Percentiles rank a stretch among this genome's conserved stretches.
phyloP scores from a whole-genome alignment of 129 eudicot species.

The Pseudognaphalium luteoalbum region DNA sequence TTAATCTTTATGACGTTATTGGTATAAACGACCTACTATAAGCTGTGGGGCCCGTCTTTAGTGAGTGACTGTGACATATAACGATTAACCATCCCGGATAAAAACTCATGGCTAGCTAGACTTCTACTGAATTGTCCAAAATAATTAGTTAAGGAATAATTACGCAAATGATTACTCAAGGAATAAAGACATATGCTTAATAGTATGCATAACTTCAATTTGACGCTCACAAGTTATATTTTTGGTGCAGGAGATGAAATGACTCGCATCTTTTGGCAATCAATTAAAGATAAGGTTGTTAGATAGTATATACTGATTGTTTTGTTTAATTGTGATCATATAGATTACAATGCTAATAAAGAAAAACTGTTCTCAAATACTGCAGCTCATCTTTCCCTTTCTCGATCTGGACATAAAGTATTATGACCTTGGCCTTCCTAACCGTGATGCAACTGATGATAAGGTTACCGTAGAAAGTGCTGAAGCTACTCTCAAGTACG shows the following conservation, averaged over 20 bases:
- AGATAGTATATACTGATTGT: background rate
- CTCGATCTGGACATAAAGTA: constrained; percentile 89
- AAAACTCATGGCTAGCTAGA: background rate
- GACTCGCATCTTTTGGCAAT: constrained; percentile 86
- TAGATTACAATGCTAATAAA: background rate
- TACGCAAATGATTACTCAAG: background rate
- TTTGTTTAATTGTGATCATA: background rate
- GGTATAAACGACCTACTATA: background rate
- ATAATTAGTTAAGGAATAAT: no score
- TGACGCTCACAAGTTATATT: background rate
- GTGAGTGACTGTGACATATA: background rate
- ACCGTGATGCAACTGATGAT: constrained; percentile 94
- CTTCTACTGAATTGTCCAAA: no score
- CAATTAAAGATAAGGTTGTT: constrained; percentile 87
- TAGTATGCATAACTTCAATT: background rate
- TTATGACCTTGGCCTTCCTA: constrained; percentile 91
- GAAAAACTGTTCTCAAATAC: background rate
- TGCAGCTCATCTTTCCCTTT: constrained; percentile 89
- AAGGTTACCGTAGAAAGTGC: constrained; percentile 93
- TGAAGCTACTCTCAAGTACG: constrained; percentile 92
- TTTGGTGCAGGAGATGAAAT: constrained; percentile 86
- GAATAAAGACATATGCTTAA: background rate
- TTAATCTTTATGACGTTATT: background rate
- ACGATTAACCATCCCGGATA: constrained; percentile 1
- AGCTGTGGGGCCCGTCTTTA: constrained; percentile 10